These are phyloP conservation scores for Nicotiana attenuata DNA, from an alignment of 257 asterid species.

Conservation along the genomic window DNA sequence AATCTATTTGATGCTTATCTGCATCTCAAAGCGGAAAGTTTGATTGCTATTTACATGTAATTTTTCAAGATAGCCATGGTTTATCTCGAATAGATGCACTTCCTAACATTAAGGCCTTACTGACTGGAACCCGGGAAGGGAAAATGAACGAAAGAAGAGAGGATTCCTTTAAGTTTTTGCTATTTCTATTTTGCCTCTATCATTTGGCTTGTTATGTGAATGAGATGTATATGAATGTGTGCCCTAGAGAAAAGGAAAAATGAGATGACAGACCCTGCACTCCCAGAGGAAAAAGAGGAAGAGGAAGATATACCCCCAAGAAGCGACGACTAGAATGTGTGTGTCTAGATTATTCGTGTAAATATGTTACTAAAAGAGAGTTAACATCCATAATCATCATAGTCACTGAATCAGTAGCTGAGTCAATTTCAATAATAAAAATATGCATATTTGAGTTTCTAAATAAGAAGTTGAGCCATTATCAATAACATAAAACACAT, in stretches of 20 bases:
- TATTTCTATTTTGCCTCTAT: not conserved
- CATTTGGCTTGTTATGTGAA: not conserved
- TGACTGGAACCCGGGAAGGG: not conserved
- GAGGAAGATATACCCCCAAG: not conserved
- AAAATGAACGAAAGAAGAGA: not conserved
- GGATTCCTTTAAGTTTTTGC: not conserved
- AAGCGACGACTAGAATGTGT: not conserved
- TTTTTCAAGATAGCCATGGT: not conserved
- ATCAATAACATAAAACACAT: not conserved
- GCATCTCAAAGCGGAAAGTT: constrained; percentile 1
- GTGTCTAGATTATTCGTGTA: not conserved
- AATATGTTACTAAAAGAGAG: not conserved
- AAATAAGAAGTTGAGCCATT: not conserved
- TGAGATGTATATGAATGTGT: not conserved
- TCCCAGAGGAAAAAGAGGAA: not conserved
- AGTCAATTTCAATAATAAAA: not conserved
- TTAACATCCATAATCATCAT: not conserved
- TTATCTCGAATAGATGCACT: not conserved
- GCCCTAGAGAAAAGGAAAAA: not conserved
- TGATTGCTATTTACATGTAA: constrained; percentile 6
- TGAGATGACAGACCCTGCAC: not conserved
- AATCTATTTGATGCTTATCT: constrained; percentile 4
- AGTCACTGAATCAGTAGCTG: not conserved
- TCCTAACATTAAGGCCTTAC: not conserved
- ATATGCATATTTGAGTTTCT: not conserved